These are phyloP conservation scores for Heliamphora exappendiculata DNA, from an alignment of 148 eudicot species.

Conservation along the genomic window DNA sequence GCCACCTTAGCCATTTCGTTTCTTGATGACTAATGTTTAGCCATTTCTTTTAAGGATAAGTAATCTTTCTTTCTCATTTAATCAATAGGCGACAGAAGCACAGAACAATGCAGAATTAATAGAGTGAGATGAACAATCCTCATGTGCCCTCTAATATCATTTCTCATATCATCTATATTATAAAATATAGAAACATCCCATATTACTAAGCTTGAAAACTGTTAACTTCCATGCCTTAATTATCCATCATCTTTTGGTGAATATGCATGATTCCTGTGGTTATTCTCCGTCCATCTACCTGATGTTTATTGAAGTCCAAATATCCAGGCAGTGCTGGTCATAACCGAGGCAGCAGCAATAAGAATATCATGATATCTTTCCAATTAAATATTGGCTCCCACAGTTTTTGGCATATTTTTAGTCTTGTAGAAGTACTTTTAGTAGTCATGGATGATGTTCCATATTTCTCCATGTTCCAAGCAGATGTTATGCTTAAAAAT, in stretches of 20 bases:
- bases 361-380: background rate
- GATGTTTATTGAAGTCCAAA: background rate
- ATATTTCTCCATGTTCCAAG: background rate
- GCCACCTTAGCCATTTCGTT: background rate
- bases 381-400: background rate
- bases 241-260: background rate
- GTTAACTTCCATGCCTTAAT: background rate
- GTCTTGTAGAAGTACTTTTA: background rate
- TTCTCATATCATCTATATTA: background rate
- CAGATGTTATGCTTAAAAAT: background rate
- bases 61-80: background rate
- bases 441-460: background rate
- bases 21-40: background rate
- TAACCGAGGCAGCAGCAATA: background rate
- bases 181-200: background rate
- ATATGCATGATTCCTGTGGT: background rate
- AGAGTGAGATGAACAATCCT: background rate
- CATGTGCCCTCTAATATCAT: background rate
- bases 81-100: background rate
- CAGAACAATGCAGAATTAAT: no score
- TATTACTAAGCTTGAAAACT: background rate
- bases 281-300: background rate
- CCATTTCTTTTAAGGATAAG: background rate
- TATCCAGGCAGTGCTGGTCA: no score
- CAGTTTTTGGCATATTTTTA: background rate